Conservation (phyloP, 805 yeast genomes). For the Yamadazyma nakazawae region DNA sequence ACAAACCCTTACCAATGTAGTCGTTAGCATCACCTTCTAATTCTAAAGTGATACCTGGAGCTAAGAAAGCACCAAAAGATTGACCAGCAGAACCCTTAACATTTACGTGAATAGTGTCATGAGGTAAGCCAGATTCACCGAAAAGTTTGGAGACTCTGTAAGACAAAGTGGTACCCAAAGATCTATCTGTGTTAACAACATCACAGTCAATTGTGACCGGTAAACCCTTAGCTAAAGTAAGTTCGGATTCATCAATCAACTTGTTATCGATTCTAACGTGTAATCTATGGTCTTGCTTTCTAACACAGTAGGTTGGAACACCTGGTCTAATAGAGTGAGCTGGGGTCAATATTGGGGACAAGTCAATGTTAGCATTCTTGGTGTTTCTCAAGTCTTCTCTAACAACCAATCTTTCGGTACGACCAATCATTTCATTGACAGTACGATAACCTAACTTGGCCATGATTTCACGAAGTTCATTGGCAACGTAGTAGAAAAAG, state of each 20-base stretch:
- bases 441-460: conserved; percentile 94
- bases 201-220: conserved; percentile 93
- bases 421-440: conserved; percentile 97
- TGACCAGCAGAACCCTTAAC: conserved; percentile 95
- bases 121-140: conserved; percentile 92
- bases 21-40: conserved; percentile 97
- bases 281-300: conserved; percentile 90
- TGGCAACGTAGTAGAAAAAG: conserved; percentile 92
- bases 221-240: conserved; percentile 92
- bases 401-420: conserved; percentile 83
- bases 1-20: conserved; percentile 95
- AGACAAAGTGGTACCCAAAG: conserved; percentile 91
- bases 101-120: conserved; percentile 92
- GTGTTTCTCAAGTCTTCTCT: conserved; percentile 82
- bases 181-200: conserved; percentile 93
- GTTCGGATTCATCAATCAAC: conserved; percentile 91
- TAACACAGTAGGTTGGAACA: conserved; percentile 87
- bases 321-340: conserved; percentile 96
- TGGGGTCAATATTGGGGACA: conserved; percentile 92
- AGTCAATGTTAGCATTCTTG: conserved; percentile 87
- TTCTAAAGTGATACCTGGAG: conserved; percentile 92
- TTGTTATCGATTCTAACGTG: conserved; percentile 94
- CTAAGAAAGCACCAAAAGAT: conserved; percentile 96
- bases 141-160: conserved; percentile 90
- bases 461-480: conserved; percentile 90